phyloP scores from a whole-genome alignment of 139 green algal species.

The Auxenochlorella pyrenoidosa region DNA sequence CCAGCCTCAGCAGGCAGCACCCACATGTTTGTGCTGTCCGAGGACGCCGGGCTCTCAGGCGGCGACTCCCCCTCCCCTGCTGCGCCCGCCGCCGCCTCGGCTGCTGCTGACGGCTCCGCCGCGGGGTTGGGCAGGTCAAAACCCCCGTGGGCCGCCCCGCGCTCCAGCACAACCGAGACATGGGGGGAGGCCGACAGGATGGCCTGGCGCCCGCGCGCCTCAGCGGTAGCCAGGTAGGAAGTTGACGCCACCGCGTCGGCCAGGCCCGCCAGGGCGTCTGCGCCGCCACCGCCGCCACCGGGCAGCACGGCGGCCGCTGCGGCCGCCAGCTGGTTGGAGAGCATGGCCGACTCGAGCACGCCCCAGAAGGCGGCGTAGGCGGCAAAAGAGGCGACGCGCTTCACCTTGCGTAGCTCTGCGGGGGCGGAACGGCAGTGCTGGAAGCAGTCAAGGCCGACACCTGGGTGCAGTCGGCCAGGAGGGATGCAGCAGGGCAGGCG shows the following conservation, averaged over 20 bases:
- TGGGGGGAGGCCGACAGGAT: conserved; percentile 58
- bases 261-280: conserved; percentile 12
- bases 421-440: not conserved
- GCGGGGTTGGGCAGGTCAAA: not conserved
- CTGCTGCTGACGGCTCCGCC: not conserved
- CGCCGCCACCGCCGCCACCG: not conserved
- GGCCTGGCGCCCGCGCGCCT: not conserved
- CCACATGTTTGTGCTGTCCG: conserved; percentile 27
- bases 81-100: not conserved
- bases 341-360: conserved; percentile 69
- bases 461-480: too few relatives aligned
- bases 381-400: conserved; percentile 61
- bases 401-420: conserved; percentile 58
- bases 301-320: conserved; percentile 27
- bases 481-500: too few relatives aligned
- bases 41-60: conserved; percentile 11
- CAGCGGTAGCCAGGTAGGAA: conserved; percentile 12
- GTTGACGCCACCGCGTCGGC: conserved; percentile 23
- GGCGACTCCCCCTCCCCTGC: not conserved
- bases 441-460: too few relatives aligned
- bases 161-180: conserved; percentile 28
- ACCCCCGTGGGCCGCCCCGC: not conserved
- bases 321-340: conserved; percentile 66
- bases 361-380: conserved; percentile 73
- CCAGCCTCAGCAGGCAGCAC: conserved; percentile 25